These are phyloP conservation scores for Naganishia vaughanmartiniae DNA, from an alignment of 768 basidiomycete genomes.

Conservation along the genomic window DNA sequence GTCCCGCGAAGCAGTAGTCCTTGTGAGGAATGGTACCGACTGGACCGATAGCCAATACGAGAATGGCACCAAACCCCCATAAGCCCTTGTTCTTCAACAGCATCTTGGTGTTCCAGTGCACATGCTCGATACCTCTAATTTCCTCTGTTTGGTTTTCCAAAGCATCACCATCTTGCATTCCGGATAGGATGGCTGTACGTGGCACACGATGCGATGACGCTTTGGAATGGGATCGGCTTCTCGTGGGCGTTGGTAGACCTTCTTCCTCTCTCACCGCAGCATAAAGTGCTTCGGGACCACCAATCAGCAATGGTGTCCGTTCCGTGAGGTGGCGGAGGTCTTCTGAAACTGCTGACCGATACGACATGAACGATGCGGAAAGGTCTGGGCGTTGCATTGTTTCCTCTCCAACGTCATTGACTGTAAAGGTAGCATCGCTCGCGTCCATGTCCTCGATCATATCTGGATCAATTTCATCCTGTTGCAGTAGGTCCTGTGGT, in stretches of 20 bases:
- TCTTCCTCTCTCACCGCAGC: constrained; percentile 46
- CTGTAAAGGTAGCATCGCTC: constrained; percentile 23
- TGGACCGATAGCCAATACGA: constrained; percentile 50
- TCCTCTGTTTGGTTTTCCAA: constrained; percentile 3
- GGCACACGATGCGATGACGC: constrained; percentile 15
- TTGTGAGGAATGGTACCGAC: constrained; percentile 33
- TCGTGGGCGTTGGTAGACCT: not conserved
- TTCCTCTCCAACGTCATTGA: not conserved
- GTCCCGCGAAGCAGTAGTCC: not conserved
- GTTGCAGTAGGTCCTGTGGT: constrained; percentile 17
- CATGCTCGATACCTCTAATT: constrained; percentile 7
- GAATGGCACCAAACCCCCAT: constrained; percentile 47
- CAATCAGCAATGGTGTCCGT: constrained; percentile 48
- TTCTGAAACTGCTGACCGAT: constrained; percentile 30
- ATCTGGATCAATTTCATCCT: not conserved
- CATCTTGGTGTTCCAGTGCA: constrained; percentile 40
- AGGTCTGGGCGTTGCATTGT: constrained; percentile 28
- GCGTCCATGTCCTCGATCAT: constrained; percentile 25
- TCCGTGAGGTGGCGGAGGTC: constrained; percentile 46
- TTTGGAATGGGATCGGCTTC: constrained; percentile 19
- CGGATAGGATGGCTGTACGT: constrained; percentile 5
- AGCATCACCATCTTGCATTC: not conserved
- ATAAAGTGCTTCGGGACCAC: constrained; percentile 43
- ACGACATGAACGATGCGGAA: constrained; percentile 17
- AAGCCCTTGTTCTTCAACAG: constrained; percentile 47